A percentile compares a stretch with the other conserved stretches of the same genome.
These are phyloP conservation scores for Chlamydomonas applanata DNA, from an alignment of 139 green algal genomes.

Conservation along the genomic window DNA sequence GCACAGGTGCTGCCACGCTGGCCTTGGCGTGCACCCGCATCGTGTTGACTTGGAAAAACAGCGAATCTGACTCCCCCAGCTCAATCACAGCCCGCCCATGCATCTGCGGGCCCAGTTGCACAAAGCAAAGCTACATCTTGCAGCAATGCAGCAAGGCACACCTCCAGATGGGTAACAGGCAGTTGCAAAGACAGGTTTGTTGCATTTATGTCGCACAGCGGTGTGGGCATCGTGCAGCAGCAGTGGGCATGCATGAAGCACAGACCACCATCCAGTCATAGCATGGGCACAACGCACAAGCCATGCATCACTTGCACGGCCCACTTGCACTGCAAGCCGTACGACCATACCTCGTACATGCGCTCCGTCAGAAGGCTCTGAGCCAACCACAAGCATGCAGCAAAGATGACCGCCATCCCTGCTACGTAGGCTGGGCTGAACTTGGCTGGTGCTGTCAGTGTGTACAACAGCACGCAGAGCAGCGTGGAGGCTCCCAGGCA, in stretches of 20 bases:
- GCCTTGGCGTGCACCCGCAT: conserved; percentile 32
- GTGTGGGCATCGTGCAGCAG: no score
- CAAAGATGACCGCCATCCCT: conserved; percentile 27
- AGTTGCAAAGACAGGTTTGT: no score
- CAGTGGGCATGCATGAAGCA: background rate
- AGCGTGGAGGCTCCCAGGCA: conserved; percentile 23
- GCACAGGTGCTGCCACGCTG: background rate
- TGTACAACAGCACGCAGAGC: conserved; percentile 30
- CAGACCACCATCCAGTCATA: background rate
- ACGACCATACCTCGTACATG: no score
- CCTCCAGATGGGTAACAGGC: no score
- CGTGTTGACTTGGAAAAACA: conserved; percentile 28
- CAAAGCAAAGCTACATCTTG: no score
- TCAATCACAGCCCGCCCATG: conserved; percentile 39
- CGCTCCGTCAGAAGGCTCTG: no score
- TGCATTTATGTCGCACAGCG: no score
- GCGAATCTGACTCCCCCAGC: conserved; percentile 57
- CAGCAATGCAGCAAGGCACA: no score
- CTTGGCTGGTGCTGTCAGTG: conserved; percentile 22
- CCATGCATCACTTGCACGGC: no score
- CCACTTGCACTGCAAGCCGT: no score
- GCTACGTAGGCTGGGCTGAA: conserved; percentile 30
- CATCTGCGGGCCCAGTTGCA: conserved; percentile 20
- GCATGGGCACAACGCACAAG: no score
- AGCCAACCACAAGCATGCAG: no score